These are phyloP conservation scores for Verbena officinalis DNA, from an alignment of 257 asterid genomes.

Conservation along the genomic window DNA sequence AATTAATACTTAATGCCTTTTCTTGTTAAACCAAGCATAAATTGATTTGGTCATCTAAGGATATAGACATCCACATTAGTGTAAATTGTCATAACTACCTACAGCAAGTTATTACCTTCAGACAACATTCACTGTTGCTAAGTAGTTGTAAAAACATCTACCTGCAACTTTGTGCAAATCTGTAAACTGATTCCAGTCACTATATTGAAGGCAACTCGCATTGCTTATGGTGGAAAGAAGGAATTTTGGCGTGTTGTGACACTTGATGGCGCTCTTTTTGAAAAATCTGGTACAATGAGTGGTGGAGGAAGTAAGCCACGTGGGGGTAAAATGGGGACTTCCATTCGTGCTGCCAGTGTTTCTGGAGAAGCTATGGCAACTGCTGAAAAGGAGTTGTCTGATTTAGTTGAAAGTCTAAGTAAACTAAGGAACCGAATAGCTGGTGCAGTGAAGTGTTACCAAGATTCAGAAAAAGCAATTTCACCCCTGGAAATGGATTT, in stretches of 20 bases:
- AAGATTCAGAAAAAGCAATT: conserved; percentile 64
- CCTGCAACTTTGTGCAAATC: background rate
- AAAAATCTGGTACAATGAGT: conserved; percentile 94
- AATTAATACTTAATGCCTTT: background rate
- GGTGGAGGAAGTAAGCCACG: conserved; percentile 96
- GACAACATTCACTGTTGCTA: no score
- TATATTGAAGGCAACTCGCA: conserved; percentile 72
- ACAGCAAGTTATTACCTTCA: no score
- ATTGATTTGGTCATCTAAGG: no score
- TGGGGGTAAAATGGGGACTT: conserved; percentile 97
- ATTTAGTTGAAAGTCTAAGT: conserved; percentile 56
- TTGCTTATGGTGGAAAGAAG: conserved; percentile 76
- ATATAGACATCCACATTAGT: no score
- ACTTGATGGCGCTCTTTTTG: conserved; percentile 90
- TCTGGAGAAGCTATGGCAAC: conserved; percentile 72
- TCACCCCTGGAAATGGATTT: conserved; percentile 80
- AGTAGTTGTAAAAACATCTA: no score
- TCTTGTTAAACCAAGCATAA: no score
- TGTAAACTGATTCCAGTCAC: background rate
- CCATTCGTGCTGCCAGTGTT: conserved; percentile 76
- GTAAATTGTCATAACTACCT: no score
- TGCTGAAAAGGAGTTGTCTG: conserved; percentile 82
- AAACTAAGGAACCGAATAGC: conserved; percentile 51
- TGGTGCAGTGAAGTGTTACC: conserved; percentile 60
- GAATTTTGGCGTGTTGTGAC: conserved; percentile 91